Evolutionary conservation across 2,329 filamentous ascomycete species (phyloP).

Genomic region (Phyllosticta citribraziliensis): DNA sequence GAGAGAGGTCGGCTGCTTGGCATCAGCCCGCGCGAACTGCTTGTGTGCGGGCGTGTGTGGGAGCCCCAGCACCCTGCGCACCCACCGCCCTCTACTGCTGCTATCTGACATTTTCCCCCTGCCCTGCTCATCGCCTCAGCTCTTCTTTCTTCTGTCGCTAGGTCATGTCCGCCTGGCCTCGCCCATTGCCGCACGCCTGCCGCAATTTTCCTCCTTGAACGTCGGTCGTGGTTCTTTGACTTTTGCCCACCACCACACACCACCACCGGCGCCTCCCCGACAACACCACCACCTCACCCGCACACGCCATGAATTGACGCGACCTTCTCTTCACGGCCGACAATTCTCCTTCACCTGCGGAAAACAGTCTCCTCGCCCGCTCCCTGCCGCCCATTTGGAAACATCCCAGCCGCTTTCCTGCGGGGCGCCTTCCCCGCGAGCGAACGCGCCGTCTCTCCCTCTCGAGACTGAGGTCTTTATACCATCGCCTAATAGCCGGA

Average conservation of each 20-base stretch:
- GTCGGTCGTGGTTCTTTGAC: neutral
- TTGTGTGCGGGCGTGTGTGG: neutral
- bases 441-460: neutral
- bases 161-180: conserved; percentile 5
- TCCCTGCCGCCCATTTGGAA: neutral
- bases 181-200: neutral
- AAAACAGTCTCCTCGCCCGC: neutral
- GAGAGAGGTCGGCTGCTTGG: neutral
- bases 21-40: neutral
- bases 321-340: neutral
- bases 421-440: neutral
- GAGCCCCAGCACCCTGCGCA: conserved; percentile 1
- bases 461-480: neutral
- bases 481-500: neutral
- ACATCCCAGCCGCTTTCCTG: neutral
- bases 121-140: neutral
- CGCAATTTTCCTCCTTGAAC: neutral
- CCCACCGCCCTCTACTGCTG: conserved; percentile 1
- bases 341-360: neutral
- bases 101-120: neutral
- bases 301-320: neutral
- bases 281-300: neutral
- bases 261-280: neutral
- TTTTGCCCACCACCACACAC: neutral
- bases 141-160: neutral